Base-by-base conservation (phyloP, 1,139 yeast genomes). In the Kurtzmaniella quercitrusa region DNA sequence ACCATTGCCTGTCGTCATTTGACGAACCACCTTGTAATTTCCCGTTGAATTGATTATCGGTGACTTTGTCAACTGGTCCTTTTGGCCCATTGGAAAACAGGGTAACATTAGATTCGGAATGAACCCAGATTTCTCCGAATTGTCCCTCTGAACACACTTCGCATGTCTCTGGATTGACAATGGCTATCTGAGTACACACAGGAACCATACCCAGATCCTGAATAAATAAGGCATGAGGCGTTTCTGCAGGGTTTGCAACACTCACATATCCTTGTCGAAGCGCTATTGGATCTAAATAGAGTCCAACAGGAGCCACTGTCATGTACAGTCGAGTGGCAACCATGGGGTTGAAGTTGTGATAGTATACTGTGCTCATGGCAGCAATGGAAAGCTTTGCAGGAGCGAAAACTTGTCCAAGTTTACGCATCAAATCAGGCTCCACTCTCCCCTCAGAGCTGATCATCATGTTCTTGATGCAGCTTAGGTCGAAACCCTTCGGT, bases 161-260 rank as follows among this genome's bases (percentile, higher is more conserved):
- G 41, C 79, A 65, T 0, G 97, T 93, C 59, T 91, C 97, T 0
- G 98, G 98, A 53, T 94, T 94, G 4, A 93, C 98, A 49, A 93
- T 87, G 1, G 96, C 94, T 37, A 94, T 81, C 58, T 90, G 95
- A 0, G 98, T 88, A 58, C 95, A 88, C 14, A 90, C 93, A 0
- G 97, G 95, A 0, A 91, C 97, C 77, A 91, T 86, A 8, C 99
- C 99, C 0, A 96, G 87, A 58, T 94, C 98, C 56, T 90, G 96
- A 14, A 94, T 68, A 49, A 84, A 85, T 43, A 93, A 67, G 0
- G 90, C 87, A 45, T 80, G 77, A 1, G 85, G 81, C 41, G 77
- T 78, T 44, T 78, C 82, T 1, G 76, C 75, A 19, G 88, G 94
- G 51, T 87, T 85, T 2, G 90, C 93, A 24, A 87, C 77, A 15